Evolutionary conservation across 2,329 filamentous ascomycete species (phyloP), one percentile per base, ranked within the genome.

Genomic region (Leptodontidium sp.): DNA sequence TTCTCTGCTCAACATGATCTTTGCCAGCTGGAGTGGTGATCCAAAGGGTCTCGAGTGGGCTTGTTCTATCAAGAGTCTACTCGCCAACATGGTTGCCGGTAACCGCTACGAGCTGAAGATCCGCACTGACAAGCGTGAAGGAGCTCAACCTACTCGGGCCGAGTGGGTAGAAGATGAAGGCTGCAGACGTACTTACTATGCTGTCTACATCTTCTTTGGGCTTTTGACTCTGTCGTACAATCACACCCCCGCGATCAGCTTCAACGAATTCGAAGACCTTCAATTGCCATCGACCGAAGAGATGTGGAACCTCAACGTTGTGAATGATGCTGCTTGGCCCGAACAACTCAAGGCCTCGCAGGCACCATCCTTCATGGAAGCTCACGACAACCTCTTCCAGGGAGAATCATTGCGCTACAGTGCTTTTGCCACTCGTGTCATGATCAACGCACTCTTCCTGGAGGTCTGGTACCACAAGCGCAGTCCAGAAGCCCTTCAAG

Each of bases 381-480:
- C 96, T 1, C 95, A 98, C 78, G 94, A 97, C 81, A 94, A 94
- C 71, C 88, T 99, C 4, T 98, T 98, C 85, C 94, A 97, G 80
- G 96, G 95, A 72, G 93, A 98, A 78, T 88, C 88, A 68, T 88
- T 95, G 63, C 91, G 91, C 75, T 99, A 98, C 84, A 98, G 95
- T 78, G 95, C 95, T 1, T 99, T 98, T 79, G 95, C 94, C 5
- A 97, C 96, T 12, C 93, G 96, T 71, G 93, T 98, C 72, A 97
- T 99, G 93, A 98, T 98, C 86, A 99, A 98, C 78, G 95, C 96
- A 12, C 86, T 99, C 72, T 99, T 98, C 85, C 87, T 99, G 61
- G 96, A 98, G 81, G 95, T 98, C 2, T 99, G 96, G 96, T 97
- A 97, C 79, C 93, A 98, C 84, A 98, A 98, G 87, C 93, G 96